Evolutionary conservation across 2,329 filamentous ascomycete genomes (phyloP), one percentile per base, ranked within the genome.

Genomic region (Ramularia endophylla): DNA sequence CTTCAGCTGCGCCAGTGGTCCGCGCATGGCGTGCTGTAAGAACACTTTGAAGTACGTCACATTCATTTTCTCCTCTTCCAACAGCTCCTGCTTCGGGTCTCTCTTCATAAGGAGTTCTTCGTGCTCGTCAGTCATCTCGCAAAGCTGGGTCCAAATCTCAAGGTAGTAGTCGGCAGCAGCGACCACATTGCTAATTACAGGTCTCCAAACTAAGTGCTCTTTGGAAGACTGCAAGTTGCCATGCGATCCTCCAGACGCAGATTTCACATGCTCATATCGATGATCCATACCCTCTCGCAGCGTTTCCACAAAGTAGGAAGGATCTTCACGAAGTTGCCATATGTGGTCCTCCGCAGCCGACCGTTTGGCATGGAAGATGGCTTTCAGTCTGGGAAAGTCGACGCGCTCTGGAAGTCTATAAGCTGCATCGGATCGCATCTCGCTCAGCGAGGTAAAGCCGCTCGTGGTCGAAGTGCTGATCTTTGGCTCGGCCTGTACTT

Each of bases 281-380:
- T 47, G 44, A 6, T 47, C 44, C n/a, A 17, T 20, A 12, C 36
- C 17, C 4, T 46, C 39, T 12, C 30, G 15, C 16, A 46, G n/a
- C 11, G 22, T 29, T 16, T 34, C 16, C 15, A 30, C 15, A 25
- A 48, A 48, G 28, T 44, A 48, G 5, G 34, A 29, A 12, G 45
- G 41, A 33, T 44, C 41, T 33, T 48, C 45, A 11, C 45, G 38
- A 3, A 48, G 22, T 17, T 38, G 38, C 45, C 45, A 48, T 7
- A 44, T 2, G 20, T 44, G 38, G 27, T 48, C 42, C 9, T 36
- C 35, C 8, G 17, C 38, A n/a, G 41, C 41, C 28, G 36, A 33
- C 11, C 37, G 29, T 38, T 33, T 39, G 2, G 44, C 44, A n/a
- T 27, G 13, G 16, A 47, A 25, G 13, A 47, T 25, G 17, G 32